These are phyloP conservation scores for Ophiosphaerella herpotricha DNA, from an alignment of 2,329 filamentous ascomycete species.

Conservation along the genomic window DNA sequence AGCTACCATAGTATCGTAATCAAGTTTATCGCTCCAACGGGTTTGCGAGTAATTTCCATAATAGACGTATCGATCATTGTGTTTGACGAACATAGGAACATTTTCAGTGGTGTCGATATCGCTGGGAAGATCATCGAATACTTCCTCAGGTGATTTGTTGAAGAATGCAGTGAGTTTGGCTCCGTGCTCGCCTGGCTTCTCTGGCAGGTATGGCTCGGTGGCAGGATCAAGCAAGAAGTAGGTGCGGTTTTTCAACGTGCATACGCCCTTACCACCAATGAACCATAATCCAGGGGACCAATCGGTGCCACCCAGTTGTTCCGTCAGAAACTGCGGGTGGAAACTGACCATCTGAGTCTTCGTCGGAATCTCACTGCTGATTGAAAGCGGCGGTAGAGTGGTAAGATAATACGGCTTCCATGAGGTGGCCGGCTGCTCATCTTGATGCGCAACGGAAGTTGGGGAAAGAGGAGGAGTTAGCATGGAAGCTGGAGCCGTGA, in stretches of 20 bases:
- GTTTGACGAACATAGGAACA: slow-evolving; percentile 49
- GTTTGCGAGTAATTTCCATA: slow-evolving; percentile 53
- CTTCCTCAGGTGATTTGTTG: slow-evolving; percentile 43
- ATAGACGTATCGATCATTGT: slow-evolving; percentile 46
- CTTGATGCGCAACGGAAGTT: slow-evolving; percentile 7
- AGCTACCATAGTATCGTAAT: slow-evolving; percentile 47
- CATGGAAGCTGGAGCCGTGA: slow-evolving; percentile 6
- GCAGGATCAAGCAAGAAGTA: slow-evolving; percentile 50
- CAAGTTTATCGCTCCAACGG: slow-evolving; percentile 51
- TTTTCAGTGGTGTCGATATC: slow-evolving; percentile 40
- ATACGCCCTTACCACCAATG: slow-evolving; percentile 24
- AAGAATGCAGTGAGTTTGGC: slow-evolving; percentile 55
- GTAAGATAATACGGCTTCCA: slow-evolving; percentile 48
- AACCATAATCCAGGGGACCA: slow-evolving; percentile 51
- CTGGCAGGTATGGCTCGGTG: slow-evolving; percentile 50
- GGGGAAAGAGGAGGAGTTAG: slow-evolving; percentile 18
- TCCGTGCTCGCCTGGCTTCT: slow-evolving; percentile 48
- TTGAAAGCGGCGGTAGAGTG: slow-evolving; percentile 29
- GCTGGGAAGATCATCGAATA: slow-evolving; percentile 23
- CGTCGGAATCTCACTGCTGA: slow-evolving; percentile 23
- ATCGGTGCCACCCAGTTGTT: slow-evolving; percentile 42
- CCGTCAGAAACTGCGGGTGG: slow-evolving; percentile 43
- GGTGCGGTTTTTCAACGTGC: slow-evolving; percentile 39
- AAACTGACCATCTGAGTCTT: slow-evolving; percentile 40
- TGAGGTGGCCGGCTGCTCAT: slow-evolving; percentile 13